A percentile compares a stretch with the other conserved stretches of the same genome.
phyloP scores from a whole-genome alignment of 129 eudicot species.

The Glebionis coronaria region DNA sequence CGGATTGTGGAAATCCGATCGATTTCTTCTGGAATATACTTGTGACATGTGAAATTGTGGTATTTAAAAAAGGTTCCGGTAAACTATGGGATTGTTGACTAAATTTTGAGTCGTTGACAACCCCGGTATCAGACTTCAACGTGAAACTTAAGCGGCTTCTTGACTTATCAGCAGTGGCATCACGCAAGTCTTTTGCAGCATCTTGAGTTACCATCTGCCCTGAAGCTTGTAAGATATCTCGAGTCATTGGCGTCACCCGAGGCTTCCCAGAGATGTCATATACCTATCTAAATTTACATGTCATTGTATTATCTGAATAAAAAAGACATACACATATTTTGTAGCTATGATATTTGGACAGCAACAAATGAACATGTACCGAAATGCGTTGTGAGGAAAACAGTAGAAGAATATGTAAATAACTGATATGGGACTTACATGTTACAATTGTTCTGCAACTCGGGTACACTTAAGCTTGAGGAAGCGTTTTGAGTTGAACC shows the following conservation, averaged over 20 bases:
- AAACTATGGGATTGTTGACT: slow-evolving; percentile 27
- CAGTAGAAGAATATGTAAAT: not conserved
- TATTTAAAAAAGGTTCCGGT: slow-evolving; percentile 14
- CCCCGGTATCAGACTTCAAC: slow-evolving; percentile 24
- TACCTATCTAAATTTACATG: too few species aligned
- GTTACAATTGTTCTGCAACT: slow-evolving; percentile 87
- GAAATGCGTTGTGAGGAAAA: not conserved
- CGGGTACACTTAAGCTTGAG: slow-evolving; percentile 72
- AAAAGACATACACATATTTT: not conserved
- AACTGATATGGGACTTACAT: slow-evolving; percentile 45
- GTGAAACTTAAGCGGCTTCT: slow-evolving; percentile 6
- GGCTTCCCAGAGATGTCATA: too few species aligned
- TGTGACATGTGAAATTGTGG: slow-evolving; percentile 25
- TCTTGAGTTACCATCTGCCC: slow-evolving; percentile 23
- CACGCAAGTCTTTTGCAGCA: slow-evolving; percentile 21
- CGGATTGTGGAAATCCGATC: slow-evolving; percentile 22
- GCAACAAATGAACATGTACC: not conserved
- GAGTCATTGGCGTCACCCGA: too few species aligned
- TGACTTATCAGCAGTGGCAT: slow-evolving; percentile 27
- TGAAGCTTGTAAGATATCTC: too few species aligned
- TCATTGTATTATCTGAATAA: too few species aligned
- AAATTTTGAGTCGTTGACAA: slow-evolving; percentile 27
- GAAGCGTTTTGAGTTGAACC: slow-evolving; percentile 76
- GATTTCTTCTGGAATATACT: slow-evolving; percentile 29
- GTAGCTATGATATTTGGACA: not conserved